Conservation (phyloP, 768 basidiomycete genomes). For the Rubroboletus satanas region DNA sequence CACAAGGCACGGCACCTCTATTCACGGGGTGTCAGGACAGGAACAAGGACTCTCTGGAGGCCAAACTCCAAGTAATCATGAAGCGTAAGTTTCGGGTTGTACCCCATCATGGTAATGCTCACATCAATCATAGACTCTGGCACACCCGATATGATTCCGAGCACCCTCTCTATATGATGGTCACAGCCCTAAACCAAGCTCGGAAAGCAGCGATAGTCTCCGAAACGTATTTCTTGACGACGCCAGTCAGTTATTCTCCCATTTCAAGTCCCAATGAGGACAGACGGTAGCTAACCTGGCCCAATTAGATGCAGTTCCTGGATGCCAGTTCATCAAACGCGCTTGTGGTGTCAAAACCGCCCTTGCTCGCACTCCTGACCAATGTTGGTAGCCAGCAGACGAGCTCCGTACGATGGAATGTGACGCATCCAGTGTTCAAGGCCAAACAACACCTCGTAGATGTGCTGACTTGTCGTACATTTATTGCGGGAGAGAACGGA, state of each 20-base stretch:
- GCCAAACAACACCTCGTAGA: constrained; percentile 46
- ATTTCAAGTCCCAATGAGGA: not conserved
- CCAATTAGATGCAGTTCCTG: constrained; percentile 44
- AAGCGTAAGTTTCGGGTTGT: constrained; percentile 36
- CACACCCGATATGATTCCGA: constrained; percentile 49
- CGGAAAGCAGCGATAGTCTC: constrained; percentile 47
- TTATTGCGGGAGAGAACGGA: constrained; percentile 38
- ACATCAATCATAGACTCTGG: constrained; percentile 50
- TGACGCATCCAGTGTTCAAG: constrained; percentile 40
- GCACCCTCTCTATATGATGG: constrained; percentile 45
- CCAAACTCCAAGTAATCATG: constrained; percentile 45
- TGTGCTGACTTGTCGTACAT: constrained; percentile 44
- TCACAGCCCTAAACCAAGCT: constrained; percentile 48
- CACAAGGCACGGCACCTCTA: not conserved
- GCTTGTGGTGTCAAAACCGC: constrained; percentile 51
- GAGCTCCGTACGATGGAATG: constrained; percentile 38
- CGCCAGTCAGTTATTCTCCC: constrained; percentile 35
- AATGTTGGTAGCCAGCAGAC: constrained; percentile 45
- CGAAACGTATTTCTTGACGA: constrained; percentile 44
- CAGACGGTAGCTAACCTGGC: not conserved
- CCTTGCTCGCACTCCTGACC: constrained; percentile 53
- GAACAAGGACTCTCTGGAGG: constrained; percentile 49
- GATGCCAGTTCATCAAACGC: constrained; percentile 36
- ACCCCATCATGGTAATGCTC: not conserved
- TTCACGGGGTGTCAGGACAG: constrained; percentile 33